A percentile compares a stretch with the other conserved stretches of the same genome.
These are phyloP conservation scores for Xerocomus amazonicus DNA, from an alignment of 1,284 basidiomycete species.

Conservation along the genomic window DNA sequence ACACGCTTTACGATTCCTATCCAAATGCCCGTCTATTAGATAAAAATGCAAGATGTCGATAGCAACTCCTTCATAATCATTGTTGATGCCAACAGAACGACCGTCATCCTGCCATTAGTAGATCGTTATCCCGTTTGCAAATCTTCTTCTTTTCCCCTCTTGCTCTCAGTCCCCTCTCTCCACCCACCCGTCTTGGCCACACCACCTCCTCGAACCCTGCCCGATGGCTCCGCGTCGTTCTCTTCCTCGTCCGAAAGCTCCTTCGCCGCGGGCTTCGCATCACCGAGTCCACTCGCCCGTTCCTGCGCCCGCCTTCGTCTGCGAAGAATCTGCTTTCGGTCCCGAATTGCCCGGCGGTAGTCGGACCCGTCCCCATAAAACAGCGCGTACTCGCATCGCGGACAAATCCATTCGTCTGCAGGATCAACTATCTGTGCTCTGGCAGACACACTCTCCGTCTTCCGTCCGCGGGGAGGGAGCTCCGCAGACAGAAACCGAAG, in stretches of 20 bases:
- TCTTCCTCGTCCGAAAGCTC: constrained; percentile 35
- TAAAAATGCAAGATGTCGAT: constrained; percentile 27
- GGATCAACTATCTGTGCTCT: constrained; percentile 51
- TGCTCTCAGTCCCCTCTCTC: constrained; percentile 29
- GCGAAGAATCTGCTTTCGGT: constrained; percentile 74
- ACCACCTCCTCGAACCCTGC: constrained; percentile 1
- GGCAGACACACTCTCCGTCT: constrained; percentile 21
- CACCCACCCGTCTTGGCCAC: constrained; percentile 29
- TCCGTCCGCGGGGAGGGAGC: constrained; percentile 50
- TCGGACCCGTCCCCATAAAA: constrained; percentile 75
- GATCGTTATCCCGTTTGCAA: constrained; percentile 31
- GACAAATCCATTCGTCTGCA: constrained; percentile 84
- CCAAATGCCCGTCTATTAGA: constrained; percentile 37
- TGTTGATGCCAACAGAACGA: constrained; percentile 10
- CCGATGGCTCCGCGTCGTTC: constrained; percentile 33
- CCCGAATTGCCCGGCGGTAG: constrained; percentile 63
- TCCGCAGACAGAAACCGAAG: constrained; percentile 66
- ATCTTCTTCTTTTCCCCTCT: constrained; percentile 20
- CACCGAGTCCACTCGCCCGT: constrained; percentile 48
- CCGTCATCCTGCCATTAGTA: constrained; percentile 8
- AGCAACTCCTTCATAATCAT: constrained; percentile 27
- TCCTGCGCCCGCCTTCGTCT: constrained; percentile 73
- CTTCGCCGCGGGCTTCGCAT: constrained; percentile 31
- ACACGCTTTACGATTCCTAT: constrained; percentile 16
- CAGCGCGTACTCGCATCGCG: constrained; percentile 82